Conservation (phyloP, 225 moss, liverwort and hornwort species). For the Ulota crispa region DNA sequence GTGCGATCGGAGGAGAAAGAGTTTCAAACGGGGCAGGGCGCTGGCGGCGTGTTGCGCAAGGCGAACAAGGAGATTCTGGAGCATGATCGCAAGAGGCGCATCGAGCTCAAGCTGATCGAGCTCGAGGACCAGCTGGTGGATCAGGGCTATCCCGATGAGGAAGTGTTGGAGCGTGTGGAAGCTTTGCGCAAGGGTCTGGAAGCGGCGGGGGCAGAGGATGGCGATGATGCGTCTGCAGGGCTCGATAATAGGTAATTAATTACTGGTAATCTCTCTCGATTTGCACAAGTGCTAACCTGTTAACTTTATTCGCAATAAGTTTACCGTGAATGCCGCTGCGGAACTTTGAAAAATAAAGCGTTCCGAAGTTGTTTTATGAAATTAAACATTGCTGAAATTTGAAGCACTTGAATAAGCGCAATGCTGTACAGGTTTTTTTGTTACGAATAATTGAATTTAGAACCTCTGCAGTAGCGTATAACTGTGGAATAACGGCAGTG, state of each 20-base stretch:
- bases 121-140: slow-evolving; percentile 94
- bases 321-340: background rate
- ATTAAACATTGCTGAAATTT: background rate
- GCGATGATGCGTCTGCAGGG: slow-evolving; percentile 44
- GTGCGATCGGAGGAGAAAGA: slow-evolving; percentile 83
- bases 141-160: slow-evolving; percentile 76
- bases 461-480: background rate
- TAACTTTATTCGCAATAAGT: background rate
- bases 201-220: slow-evolving; percentile 62
- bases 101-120: slow-evolving; percentile 90
- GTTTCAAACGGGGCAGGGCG: slow-evolving; percentile 90
- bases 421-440: background rate
- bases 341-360: background rate
- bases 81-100: slow-evolving; percentile 91
- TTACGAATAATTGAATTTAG: background rate
- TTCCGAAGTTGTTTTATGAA: background rate
- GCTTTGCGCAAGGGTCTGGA: slow-evolving; percentile 72
- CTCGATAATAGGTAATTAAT: slow-evolving; percentile 31
- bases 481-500: background rate
- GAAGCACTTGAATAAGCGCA: background rate
- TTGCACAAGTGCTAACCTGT: background rate
- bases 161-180: slow-evolving; percentile 76
- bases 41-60: slow-evolving; percentile 86
- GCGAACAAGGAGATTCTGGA: slow-evolving; percentile 93
- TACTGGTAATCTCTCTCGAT: background rate